Base-by-base conservation (phyloP, 805 yeast genomes). In the Lipomyces mesembrius region DNA sequence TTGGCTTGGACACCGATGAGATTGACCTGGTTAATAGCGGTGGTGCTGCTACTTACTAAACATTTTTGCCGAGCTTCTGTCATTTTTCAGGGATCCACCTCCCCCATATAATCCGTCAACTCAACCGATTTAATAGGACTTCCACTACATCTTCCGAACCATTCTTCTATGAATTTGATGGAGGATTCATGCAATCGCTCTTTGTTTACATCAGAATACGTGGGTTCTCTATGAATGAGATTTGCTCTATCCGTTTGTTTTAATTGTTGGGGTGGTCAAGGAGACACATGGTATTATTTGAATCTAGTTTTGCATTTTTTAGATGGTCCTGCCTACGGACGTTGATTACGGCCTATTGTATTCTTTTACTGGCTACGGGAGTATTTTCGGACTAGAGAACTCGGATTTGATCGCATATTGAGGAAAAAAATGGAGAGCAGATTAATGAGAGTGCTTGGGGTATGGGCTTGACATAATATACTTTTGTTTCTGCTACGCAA, bases 21-120 rank as follows among this genome's bases (percentile, higher is more conserved):
- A 86, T 89, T 34, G 97, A 90, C 11, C 84, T 86, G 71, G 86
- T 94, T 73, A 84, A 87, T 73, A 83, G 85, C 62, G 99, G 98
- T 64, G 98, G 97, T 72, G 97, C 97, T 46, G 4, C 55, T 52
- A 7, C 55, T 52, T 52, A 52, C 34, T 52, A 52, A 52, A 29
- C 34, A 29, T 52, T 52, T 52, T 22, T 29, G 55, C n/a, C 27
- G 11, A 11, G 14, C 5, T 4, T 59, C 27, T 5, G 20, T 17
- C 49, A 43, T 43, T 5, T 6, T 43, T 14, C 11, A 43, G 39
- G 29, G 12, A 37, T 37, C 14, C 39, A 37, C 39, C 39, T 43
- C 14, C 12, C 2, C 11, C 20, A 43, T 43, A 43, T 2, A 5
- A 43, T 7, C 22, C n/a, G n/a, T n/a, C 49, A 35, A 9, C 43